These are phyloP conservation scores for Nematocida sp. DNA, from an alignment of 371 early-diverging fungal species.

Conservation along the genomic window DNA sequence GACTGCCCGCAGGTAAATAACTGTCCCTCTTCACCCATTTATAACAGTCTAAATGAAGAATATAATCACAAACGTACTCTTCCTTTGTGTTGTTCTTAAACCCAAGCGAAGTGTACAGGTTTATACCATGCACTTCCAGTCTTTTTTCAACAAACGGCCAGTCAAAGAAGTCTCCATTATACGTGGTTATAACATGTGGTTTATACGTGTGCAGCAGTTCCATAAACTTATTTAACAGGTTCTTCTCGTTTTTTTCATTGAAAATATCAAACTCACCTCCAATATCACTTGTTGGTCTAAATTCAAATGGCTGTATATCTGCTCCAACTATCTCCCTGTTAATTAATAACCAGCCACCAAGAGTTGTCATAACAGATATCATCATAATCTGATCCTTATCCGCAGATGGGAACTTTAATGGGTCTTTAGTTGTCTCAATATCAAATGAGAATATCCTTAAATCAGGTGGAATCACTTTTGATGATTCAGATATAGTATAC, in stretches of 20 bases:
- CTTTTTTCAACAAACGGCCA: conserved; percentile 94
- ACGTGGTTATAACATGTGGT: conserved; percentile 90
- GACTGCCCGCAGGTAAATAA: conserved; percentile 92
- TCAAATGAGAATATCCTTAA: conserved; percentile 92
- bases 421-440: conserved; percentile 95
- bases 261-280: conserved; percentile 89
- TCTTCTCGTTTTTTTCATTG: conserved; percentile 85
- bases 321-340: conserved; percentile 89
- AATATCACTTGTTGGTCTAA: conserved; percentile 86
- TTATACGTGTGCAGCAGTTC: conserved; percentile 80
- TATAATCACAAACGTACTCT: conserved; percentile 72
- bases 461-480: conserved; percentile 75
- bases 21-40: conserved; percentile 98
- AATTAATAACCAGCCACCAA: conserved; percentile 85
- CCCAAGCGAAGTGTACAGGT: conserved; percentile 76
- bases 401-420: conserved; percentile 94
- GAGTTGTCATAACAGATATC: conserved; percentile 77
- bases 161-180: conserved; percentile 99
- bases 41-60: conserved; percentile 95
- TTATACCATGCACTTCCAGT: conserved; percentile 47
- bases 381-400: conserved; percentile 90
- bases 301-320: conserved; percentile 95
- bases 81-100: conserved; percentile 74
- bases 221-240: conserved; percentile 80
- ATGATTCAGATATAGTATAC: conserved; percentile 67